These are phyloP conservation scores for Lepidium sativum DNA, from an alignment of 345 rosid genomes.

Conservation along the genomic window DNA sequence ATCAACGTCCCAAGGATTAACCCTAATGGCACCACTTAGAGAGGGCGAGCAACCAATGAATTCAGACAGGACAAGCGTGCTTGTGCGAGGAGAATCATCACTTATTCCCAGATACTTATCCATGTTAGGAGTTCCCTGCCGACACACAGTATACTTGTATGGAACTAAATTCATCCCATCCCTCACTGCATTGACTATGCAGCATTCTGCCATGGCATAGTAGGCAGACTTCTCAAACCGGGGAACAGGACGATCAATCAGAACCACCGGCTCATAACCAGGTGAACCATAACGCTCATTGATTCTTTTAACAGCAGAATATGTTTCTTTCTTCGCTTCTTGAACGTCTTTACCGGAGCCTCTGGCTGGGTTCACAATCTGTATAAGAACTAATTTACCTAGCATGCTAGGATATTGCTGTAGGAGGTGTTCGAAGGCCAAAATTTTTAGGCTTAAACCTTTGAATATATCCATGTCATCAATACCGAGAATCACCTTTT, in stretches of 20 bases:
- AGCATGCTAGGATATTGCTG: constrained; percentile 29
- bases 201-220: constrained; percentile 46
- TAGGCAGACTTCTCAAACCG: constrained; percentile 44
- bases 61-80: constrained; percentile 42
- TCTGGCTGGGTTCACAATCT: constrained; percentile 44
- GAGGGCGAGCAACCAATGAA: constrained; percentile 50
- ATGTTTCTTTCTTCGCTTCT: constrained; percentile 37
- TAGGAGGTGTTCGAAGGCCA: constrained; percentile 39
- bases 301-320: constrained; percentile 29
- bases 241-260: constrained; percentile 40
- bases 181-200: constrained; percentile 42
- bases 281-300: constrained; percentile 33
- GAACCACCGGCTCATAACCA: constrained; percentile 38
- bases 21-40: constrained; percentile 43
- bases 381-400: constrained; percentile 35
- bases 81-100: constrained; percentile 30
- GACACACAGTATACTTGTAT: constrained; percentile 40
- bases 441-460: constrained; percentile 39
- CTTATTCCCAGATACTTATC: constrained; percentile 28
- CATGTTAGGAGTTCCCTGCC: constrained; percentile 35
- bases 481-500: constrained; percentile 33
- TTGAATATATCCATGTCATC: constrained; percentile 53
- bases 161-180: constrained; percentile 51
- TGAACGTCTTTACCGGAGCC: constrained; percentile 42
- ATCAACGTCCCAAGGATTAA: constrained; percentile 42